Base-by-base conservation (phyloP, 768 basidiomycete species). In the Suillus tomentosus region DNA sequence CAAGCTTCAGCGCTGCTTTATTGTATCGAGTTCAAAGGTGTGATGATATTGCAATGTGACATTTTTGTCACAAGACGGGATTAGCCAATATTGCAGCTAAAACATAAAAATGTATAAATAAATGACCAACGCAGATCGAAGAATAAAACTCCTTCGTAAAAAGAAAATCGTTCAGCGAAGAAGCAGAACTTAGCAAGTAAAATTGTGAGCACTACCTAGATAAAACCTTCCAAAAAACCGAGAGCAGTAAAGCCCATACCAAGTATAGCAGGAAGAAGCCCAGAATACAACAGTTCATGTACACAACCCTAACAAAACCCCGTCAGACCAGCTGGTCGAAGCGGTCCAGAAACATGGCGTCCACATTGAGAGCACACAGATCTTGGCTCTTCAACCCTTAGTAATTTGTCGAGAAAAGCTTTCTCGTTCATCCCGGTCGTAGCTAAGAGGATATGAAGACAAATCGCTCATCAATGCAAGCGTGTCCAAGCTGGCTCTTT, bases 401-500 rank as follows among this genome's bases (percentile, higher is more conserved):
- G 73, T 70, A 55, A 69, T 53, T 53, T 53, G 66, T 24, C 67
- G 48, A 31, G 71, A 68, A 61, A 70, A 65, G 39, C 64, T 67
- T 15, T 67, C 75, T 63, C 70, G 72, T 60, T 76, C 72, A 42
- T 74, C 76, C 60, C 73, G 69, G 70, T 93, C 89, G 70, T 91
- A 92, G 39, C 85, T 86, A 62, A 94, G 82, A 17, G 92, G 91
- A 71, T 92, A 94, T n/a, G 90, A 90, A 50, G 91, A 87, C 62
- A 95, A 76, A 74, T 93, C 93, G 69, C 83, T 88, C 65, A 92
- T 94, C 64, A 95, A 82, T 3, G 90, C 92, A 40, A 95, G 80
- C 0, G 93, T 94, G 70, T 95, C 93, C 68, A 95, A 78, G 72
- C 92, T 94, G 36, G 93, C 93, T 60, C 93, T 86, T 73, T 87